Evolutionary conservation across 129 eudicot genomes (phyloP).

Genomic region (Pittosporum tobira): DNA sequence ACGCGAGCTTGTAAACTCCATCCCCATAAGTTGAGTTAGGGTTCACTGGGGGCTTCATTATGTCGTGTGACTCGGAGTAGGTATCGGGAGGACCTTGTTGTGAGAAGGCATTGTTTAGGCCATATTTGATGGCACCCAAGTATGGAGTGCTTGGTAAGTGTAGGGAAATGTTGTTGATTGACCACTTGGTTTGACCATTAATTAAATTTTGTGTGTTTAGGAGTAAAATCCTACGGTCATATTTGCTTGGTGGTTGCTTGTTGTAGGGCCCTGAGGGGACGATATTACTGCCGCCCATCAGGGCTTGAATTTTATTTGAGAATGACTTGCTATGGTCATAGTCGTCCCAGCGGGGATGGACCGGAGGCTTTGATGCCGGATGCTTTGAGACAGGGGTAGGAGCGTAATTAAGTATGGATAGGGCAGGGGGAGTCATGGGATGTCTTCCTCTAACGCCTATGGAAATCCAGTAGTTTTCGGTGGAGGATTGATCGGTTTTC

Average conservation of each 20-base stretch:
- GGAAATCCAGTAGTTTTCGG: slow-evolving; percentile 47
- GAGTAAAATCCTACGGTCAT: slow-evolving; percentile 25
- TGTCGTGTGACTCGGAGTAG: slow-evolving; percentile 22
- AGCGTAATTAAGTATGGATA: slow-evolving; percentile 35
- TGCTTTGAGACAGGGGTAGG: slow-evolving; percentile 18
- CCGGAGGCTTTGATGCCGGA: slow-evolving; percentile 31
- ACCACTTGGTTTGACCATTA: slow-evolving; percentile 36
- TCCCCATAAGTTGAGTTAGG: slow-evolving; percentile 24
- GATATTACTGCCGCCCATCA: no score
- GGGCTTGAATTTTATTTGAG: slow-evolving; percentile 23
- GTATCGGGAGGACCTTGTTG: slow-evolving; percentile 28
- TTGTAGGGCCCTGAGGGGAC: no score
- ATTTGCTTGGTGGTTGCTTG: slow-evolving; percentile 19
- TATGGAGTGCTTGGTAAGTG: slow-evolving; percentile 41
- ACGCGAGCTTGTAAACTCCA: slow-evolving; percentile 25
- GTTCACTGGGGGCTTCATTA: slow-evolving; percentile 21
- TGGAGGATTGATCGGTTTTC: slow-evolving; percentile 31
- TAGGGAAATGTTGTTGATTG: slow-evolving; percentile 44
- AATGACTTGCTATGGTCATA: slow-evolving; percentile 37
- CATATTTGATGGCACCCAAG: slow-evolving; percentile 33
- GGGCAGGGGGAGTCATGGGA: slow-evolving; percentile 42
- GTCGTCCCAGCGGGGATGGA: slow-evolving; percentile 41
- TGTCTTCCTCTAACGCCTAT: slow-evolving; percentile 39
- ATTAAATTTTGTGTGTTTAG: slow-evolving; percentile 41
- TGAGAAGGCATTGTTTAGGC: slow-evolving; percentile 24